phyloP scores from a whole-genome alignment of 208 protist species.

The Crithidia expoeki region DNA sequence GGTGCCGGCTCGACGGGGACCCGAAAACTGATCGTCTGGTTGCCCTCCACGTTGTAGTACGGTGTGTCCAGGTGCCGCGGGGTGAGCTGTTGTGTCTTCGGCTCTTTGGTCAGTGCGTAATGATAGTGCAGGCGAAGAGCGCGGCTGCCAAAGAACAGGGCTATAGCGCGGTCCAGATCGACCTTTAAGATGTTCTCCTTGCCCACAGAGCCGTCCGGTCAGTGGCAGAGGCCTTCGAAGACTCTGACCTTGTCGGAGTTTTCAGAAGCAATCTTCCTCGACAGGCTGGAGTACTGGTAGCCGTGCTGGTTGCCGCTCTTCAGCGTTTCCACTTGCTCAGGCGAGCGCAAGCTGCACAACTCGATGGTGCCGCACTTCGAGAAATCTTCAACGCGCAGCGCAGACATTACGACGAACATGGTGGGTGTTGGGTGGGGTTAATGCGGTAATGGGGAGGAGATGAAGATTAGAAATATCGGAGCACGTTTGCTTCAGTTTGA shows the following conservation, averaged over 20 bases:
- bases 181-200: conserved; percentile 45
- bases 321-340: conserved; percentile 38
- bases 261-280: conserved; percentile 44
- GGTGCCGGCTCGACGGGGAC: conserved; percentile 48
- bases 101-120: conserved; percentile 53
- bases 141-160: conserved; percentile 38
- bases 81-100: conserved; percentile 45
- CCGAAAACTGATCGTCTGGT: conserved; percentile 56
- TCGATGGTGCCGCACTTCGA: conserved; percentile 24
- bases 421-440: too few species aligned
- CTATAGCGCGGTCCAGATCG: conserved; percentile 31
- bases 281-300: conserved; percentile 32
- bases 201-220: conserved; percentile 49
- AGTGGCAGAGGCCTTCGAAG: conserved; percentile 62
- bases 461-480: too few species aligned
- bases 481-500: too few species aligned
- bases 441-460: too few species aligned
- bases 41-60: conserved; percentile 60
- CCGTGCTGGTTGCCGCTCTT: conserved; percentile 35
- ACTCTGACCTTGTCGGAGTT: conserved; percentile 47
- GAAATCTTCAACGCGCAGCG: conserved; percentile 23
- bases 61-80: conserved; percentile 59
- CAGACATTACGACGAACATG: conserved; percentile 19
- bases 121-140: conserved; percentile 47
- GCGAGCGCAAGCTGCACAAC: conserved; percentile 23